Evolutionary conservation across 2,329 filamentous ascomycete genomes (phyloP), one percentile per base, ranked within the genome.

Genomic region (Xylariaceae sp.): DNA sequence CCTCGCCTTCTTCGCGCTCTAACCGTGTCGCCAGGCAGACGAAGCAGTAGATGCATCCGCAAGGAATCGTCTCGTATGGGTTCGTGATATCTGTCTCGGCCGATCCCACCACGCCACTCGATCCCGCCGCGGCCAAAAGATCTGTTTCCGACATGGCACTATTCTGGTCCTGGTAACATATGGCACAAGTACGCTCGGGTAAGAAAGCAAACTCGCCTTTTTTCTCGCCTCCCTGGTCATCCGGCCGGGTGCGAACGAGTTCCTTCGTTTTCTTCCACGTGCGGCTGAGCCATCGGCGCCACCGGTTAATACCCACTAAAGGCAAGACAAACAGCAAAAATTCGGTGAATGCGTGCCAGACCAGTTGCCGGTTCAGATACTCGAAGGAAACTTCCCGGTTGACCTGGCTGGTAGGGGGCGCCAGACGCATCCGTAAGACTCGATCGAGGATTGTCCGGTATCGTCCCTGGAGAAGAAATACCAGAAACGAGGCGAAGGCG

Each of bases 331-430:
- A 99, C 37, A 99, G 83, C n/a, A 99, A 80, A 68, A 99, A 99
- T 73, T 99, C 94, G 30, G 94, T 99, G 70, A 99, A 96, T n/a
- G 94, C 94, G 75, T 99, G 94, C 94, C 94, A 99, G 44, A 99
- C 94, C 9, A 99, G 85, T 76, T 99, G 94, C 52, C 94, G 87
- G 73, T 99, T 99, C 53, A 97, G 84, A 70, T 97, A 97, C 75
- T 99, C 94, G 72, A 99, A 97, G 1, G 90, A 96, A 30, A 99
- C 92, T 74, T 97, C 92, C 37, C 93, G 84, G 71, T 86, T 90
- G 64, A 95, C 88, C 71, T 96, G 90, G 70, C 85, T 91, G 2
- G 88, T 92, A 4, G 89, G 88, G 6, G 94, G 89, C 2, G 91
- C 88, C 50, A 99, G 83, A 57, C 93, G 87, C 74, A 99, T 87